Evolutionary conservation across 2,329 filamentous ascomycete species (phyloP).

Genomic region (Chaetomium globosum): DNA sequence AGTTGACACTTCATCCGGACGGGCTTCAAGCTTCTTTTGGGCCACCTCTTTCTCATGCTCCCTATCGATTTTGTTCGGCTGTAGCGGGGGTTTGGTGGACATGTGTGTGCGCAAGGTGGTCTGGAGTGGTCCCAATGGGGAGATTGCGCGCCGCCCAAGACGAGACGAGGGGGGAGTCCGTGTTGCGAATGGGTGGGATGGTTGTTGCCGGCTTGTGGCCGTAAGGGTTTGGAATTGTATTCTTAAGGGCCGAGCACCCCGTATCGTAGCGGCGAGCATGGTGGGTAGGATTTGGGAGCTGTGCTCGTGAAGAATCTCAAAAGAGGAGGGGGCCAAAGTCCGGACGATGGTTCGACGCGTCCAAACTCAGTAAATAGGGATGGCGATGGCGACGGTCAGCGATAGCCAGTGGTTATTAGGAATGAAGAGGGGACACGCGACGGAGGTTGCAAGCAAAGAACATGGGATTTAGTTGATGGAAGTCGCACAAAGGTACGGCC

Average conservation of each 20-base stretch:
- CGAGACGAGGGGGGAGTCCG: background rate
- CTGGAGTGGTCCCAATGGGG: background rate
- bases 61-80: constrained; percentile 51
- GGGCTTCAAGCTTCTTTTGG: constrained; percentile 58
- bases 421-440: background rate
- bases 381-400: background rate
- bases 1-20: constrained; percentile 63
- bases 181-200: background rate
- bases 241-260: constrained; percentile 31
- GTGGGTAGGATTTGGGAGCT: background rate
- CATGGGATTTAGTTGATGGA: background rate
- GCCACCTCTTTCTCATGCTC: constrained; percentile 59
- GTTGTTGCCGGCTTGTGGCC: constrained; percentile 6
- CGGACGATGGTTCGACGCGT: background rate
- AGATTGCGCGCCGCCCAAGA: background rate
- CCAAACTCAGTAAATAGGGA: too few relatives aligned
- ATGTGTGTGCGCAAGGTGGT: constrained; percentile 26
- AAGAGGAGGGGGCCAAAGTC: background rate
- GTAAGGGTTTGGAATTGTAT: constrained; percentile 15
- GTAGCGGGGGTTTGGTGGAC: constrained; percentile 37
- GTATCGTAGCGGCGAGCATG: constrained; percentile 30
- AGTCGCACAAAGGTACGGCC: background rate
- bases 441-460: background rate
- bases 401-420: background rate
- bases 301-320: background rate